Base-by-base conservation (phyloP, 2,329 filamentous ascomycete genomes). In the Drechmeria coniospora region DNA sequence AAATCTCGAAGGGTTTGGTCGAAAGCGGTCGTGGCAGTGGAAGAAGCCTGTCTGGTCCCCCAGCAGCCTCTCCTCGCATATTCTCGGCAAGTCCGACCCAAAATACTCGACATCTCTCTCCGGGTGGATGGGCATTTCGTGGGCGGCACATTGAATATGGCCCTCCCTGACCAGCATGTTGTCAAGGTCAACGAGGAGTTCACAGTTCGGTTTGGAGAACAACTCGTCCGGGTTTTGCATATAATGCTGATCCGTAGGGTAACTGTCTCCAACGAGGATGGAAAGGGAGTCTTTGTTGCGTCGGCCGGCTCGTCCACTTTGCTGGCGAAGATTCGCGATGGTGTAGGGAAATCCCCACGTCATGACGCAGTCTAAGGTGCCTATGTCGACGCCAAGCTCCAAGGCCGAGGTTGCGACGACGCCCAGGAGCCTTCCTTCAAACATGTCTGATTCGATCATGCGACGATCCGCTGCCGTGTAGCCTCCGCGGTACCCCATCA, bases 221-320 rank as follows among this genome's bases (percentile, higher is more conserved):
- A 98, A 77, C 50, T 93, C 83, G 35, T 90, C 78, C 0, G 90
- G 90, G 37, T 95, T 92, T 35, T 81, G 74, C 90, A 98, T 98
- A 51, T 92, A 98, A 47, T 92, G 75, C 47, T 98, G 90, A 47
- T 98, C 90, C 0, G 82, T 83, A 3, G 86, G 75, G 39, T 90
- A 93, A 37, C 74, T 74, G 45, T 94, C 86, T 3, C 86, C 90
- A 1, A 98, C 72, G 1, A 98, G 59, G 3, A 98, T 73, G 0
- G 84, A 92, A 3, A 98, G 61, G 0, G 86, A 92, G 50, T 98
- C 90, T 45, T 82, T 92, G 47, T 94, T 94, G 33, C 87, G 68
- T 33, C 90, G 71, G 9, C 90, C 90, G 13, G 90, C 90, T 43
- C 90, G 73, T 10, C 90, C 90, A 43, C 83, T 93, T 50, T 98